Conservation (phyloP, 768 basidiomycete species). For the Leccinum ochraceum region DNA sequence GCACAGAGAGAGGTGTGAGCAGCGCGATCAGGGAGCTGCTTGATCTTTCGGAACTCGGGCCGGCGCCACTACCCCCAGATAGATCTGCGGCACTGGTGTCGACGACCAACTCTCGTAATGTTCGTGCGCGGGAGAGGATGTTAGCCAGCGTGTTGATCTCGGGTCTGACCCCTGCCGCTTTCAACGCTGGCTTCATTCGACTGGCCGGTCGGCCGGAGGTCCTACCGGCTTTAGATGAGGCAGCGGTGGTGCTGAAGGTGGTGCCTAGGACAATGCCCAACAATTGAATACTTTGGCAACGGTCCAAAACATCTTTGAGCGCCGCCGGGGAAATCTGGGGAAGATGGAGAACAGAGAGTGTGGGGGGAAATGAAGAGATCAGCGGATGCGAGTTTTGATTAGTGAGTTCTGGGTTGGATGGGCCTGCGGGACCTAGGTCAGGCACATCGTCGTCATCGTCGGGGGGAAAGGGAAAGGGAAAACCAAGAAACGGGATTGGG, state of each 20-base stretch:
- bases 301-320: constrained; percentile 24
- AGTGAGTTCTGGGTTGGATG: constrained; percentile 16
- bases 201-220: background rate
- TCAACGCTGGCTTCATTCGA: background rate
- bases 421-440: constrained; percentile 5
- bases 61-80: background rate
- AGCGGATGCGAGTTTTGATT: constrained; percentile 24
- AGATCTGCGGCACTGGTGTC: constrained; percentile 12
- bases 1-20: constrained; percentile 44
- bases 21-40: constrained; percentile 19
- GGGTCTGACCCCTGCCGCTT: background rate
- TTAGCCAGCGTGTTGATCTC: constrained; percentile 16
- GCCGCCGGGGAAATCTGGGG: constrained; percentile 23
- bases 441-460: background rate
- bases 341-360: constrained; percentile 34
- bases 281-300: constrained; percentile 16
- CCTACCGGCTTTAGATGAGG: background rate
- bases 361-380: constrained; percentile 33
- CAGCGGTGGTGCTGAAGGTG: constrained; percentile 6
- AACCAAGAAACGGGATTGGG: constrained; percentile 2
- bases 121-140: constrained; percentile 18
- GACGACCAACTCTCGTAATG: constrained; percentile 20
- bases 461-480: constrained; percentile 9
- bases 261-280: constrained; percentile 22
- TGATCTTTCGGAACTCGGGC: background rate